Evolutionary conservation across 208 protist species (phyloP), one percentile per base, ranked within the genome.

Genomic region (Acanthamoeba triangularis): DNA sequence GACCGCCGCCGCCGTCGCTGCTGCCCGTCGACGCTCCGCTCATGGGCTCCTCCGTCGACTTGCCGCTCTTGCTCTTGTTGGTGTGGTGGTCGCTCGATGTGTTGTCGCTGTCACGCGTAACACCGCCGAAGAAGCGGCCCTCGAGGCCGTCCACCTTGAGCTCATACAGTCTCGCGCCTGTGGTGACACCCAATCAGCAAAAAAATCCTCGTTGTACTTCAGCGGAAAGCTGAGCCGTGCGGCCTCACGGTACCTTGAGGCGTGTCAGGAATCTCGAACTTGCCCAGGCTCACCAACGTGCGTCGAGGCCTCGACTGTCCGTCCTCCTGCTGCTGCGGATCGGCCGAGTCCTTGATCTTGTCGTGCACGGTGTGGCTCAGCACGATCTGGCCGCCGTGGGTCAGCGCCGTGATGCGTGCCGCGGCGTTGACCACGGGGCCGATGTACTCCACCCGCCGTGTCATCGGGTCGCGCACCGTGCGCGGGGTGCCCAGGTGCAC

Each of bases 301-400:
- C 20, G 20, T 11, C 56, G 14, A 25, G 56, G 20, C 20, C 20
- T 11, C 14, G 56, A 20, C 11, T 25, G 56, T 63, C 56, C 14
- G 56, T 25, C 56, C 67, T 30, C 11, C 11, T 74, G 33, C 8
- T 30, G 67, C 67, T 18, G 67, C 30, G 41, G 33, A 0, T 74
- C 67, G 30, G 67, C 1, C 30, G 33, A 74, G 28, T 41, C 67
- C 67, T 16, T 74, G 56, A 74, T 30, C 67, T 74, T 30, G n/a
- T 14, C 0, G 33, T 59, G 59, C n/a, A 14, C 37, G 2, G 14
- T 28, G 25, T 87, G n/a, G 49, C 44, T 61, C n/a, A 87, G 33
- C 44, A 87, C 78, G 14, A 91, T 47, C 59, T 91, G 84, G 13
- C 84, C 84, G n/a, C 84, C 84, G 59, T 91, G 84, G 8, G 84